Evolutionary conservation across 2,329 filamentous ascomycete species (phyloP).

Genomic region (Trichoderma hamatum): DNA sequence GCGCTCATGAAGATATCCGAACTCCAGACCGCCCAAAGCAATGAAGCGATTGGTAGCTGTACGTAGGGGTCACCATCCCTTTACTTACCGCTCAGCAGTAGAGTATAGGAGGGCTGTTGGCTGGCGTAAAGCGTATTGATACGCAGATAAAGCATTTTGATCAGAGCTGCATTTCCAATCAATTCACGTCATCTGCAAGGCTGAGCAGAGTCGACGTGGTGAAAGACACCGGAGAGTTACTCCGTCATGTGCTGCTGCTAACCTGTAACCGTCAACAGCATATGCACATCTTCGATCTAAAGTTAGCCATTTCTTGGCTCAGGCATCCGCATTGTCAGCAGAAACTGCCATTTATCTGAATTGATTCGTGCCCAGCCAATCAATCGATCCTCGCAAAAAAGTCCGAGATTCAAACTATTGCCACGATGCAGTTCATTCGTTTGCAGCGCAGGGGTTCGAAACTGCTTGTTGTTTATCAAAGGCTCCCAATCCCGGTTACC

Average conservation of each 20-base stretch:
- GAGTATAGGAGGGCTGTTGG: background rate
- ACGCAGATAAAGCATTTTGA: background rate
- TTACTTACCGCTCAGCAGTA: background rate
- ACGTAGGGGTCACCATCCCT: background rate
- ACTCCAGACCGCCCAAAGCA: constrained; percentile 13
- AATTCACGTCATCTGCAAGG: background rate
- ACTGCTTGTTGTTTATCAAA: background rate
- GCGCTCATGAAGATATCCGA: background rate
- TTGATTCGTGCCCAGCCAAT: background rate
- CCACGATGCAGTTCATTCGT: background rate
- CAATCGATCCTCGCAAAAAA: background rate
- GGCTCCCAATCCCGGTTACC: constrained; percentile 4
- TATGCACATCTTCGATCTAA: background rate
- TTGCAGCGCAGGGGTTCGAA: background rate
- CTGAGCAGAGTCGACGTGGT: background rate
- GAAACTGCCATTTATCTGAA: background rate
- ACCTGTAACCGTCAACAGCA: background rate
- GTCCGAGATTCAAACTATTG: background rate
- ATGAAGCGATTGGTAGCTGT: background rate
- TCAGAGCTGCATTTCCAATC: too few species aligned
- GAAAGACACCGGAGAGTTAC: background rate
- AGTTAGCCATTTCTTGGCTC: background rate
- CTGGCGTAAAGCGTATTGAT: background rate
- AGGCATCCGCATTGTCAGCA: background rate
- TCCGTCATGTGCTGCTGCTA: background rate